Conservation (phyloP, 805 yeast species). For the Pachysolen tannophilus region DNA sequence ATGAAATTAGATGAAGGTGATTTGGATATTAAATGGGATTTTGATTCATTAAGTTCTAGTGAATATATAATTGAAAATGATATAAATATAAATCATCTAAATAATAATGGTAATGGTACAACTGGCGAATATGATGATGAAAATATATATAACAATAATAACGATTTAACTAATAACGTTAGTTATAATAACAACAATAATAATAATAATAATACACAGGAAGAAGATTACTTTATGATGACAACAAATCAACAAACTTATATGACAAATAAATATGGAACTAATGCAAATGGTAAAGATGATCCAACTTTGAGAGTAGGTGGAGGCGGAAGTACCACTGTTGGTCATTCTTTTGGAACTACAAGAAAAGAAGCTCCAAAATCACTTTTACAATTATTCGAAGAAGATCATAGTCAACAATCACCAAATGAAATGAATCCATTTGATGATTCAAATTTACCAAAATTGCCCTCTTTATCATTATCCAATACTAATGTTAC, state of each 20-base stretch:
- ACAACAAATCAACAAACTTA: constrained; percentile 8
- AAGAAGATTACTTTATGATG: not conserved
- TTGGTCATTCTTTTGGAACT: constrained; percentile 10
- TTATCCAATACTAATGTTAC: not conserved
- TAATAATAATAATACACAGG: not conserved
- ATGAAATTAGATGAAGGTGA: constrained; percentile 19
- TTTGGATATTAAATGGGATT: constrained; percentile 74
- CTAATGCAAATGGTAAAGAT: constrained; percentile 3
- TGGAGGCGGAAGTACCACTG: constrained; percentile 2
- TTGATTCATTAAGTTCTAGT: constrained; percentile 68
- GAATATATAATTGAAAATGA: constrained; percentile 72
- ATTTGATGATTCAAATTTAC: constrained; percentile 2
- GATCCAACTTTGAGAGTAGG: constrained; percentile 7
- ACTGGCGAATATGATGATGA: constrained; percentile 10
- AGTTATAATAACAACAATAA: not conserved
- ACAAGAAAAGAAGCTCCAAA: constrained; percentile 54
- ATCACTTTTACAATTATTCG: constrained; percentile 60
- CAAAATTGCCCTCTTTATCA: constrained; percentile 10
- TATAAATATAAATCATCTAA: constrained; percentile 28
- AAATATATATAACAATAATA: constrained; percentile 9
- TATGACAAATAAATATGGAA: constrained; percentile 7
- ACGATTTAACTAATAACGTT: no score
- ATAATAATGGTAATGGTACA: constrained; percentile 1
- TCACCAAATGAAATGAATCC: not conserved
- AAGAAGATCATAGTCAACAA: constrained; percentile 20